Evolutionary conservation across 495 filamentous ascomycete genomes (phyloP), one percentile per base, ranked within the genome.

Genomic region (Penicillium daleae): DNA sequence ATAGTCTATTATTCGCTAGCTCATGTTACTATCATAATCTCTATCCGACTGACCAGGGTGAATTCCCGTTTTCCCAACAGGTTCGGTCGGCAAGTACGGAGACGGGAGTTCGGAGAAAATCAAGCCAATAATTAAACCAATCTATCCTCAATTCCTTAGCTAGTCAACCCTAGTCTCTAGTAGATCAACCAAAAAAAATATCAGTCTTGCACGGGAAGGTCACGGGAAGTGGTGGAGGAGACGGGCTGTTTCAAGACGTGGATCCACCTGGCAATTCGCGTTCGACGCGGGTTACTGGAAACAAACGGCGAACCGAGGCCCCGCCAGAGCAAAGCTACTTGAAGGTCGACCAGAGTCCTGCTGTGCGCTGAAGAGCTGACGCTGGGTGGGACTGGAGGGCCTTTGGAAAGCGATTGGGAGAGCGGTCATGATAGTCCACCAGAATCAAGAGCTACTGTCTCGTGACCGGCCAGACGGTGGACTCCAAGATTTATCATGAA

Each of bases 211-310:
- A 29, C 29, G 29, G 29, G 49, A 32, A 52, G 39, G 55, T 67
- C 58, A 67, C 53, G 61, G 39, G 65, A 55, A 46, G 29, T 63
- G 33, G 57, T 50, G 46, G 52, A 59, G 55, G 35, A 35, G 55
- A 50, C 46, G 46, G 64, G 55, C 51, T 61, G 67, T 69, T 61
- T 69, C 67, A 64, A 22, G 46, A 31, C 17, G 42, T 24, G 42
- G 54, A 40, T 67, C 64, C 66, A 69, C 66, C 17, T 35, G 32
- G 10, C 26, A 44, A 54, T 55, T 60, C 13, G 42, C 9, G 42
- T 69, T 66, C 66, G 63, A 59, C 57, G 50, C 29, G 37, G 49
- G 29, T 55, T 69, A 62, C 64, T 61, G 60, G 66, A 63, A 46
- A 46, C 42, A 46, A 60, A 59, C 52, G 29, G 48, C 35, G 60